Evolutionary conservation across 1,284 basidiomycete species (phyloP), one percentile per base, ranked within the genome.

Genomic region (Tilletia walkeri): DNA sequence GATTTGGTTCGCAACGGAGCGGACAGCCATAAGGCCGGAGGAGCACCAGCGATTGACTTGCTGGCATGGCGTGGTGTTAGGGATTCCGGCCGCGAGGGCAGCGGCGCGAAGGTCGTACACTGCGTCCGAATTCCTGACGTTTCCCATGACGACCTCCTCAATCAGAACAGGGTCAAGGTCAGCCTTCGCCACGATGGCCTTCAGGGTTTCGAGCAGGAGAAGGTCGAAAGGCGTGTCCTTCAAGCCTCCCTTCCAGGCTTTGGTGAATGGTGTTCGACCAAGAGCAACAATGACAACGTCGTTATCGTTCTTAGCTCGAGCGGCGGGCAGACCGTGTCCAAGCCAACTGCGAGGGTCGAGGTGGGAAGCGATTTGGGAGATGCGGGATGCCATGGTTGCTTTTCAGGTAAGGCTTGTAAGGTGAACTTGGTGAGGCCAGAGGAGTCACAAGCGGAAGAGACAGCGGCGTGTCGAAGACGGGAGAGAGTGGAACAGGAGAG

Each of bases 1-100:
- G 72, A 95, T 91, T 80, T 92, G 89, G 84, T 94, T 94, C 34
- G 91, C 88, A 72, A 95, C 90, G 49, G 88, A 87, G 67, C 91
- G 88, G 72, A 94, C 89, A 4, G 92, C 89, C 90, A 93, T 93
- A 56, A 94, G 86, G 39, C 93, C 93, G 0, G 70, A 72, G 38
- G 45, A 45, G 72, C 91, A 92, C 84, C 90, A 92, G 54, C 92
- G 87, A 82, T 93, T 93, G 80, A 93, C 85, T 47, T 87, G 87
- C 81, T 92, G 89, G 5, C 92, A 85, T 1, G 92, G 91, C 1
- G 91, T 89, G 10, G 87, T 87, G 49, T 91, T 90, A 0, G 92
- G 92, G 73, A 92, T 89, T 4, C 92, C 92, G 30, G 92, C 92
- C 3, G 91, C 90, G 59, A 94, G 87, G 16, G 91, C 89, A 18